Percentiles rank a stretch among this genome's conserved stretches.
Evolutionary conservation across 2,329 filamentous ascomycete genomes (phyloP).

Genomic region (Calonectria montana): DNA sequence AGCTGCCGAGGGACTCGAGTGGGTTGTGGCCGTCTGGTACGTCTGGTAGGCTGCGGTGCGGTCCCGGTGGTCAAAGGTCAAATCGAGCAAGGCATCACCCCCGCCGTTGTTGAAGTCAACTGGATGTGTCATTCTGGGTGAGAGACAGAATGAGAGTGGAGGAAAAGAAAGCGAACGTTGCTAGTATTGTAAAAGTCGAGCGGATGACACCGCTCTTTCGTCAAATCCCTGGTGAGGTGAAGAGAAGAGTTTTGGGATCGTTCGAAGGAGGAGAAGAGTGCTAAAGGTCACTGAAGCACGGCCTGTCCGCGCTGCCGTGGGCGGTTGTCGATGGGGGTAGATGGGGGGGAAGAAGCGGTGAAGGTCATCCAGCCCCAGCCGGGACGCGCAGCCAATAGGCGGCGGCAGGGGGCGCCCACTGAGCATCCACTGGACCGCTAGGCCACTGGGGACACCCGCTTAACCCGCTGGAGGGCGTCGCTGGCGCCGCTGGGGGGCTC

Average conservation of each 20-base stretch:
- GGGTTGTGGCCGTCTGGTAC: constrained; percentile 42
- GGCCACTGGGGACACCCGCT: constrained; percentile 26
- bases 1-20: constrained; percentile 48
- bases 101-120: constrained; percentile 68
- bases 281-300: constrained; percentile 41
- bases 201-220: constrained; percentile 59
- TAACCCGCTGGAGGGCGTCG: constrained; percentile 40
- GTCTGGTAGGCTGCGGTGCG: constrained; percentile 50
- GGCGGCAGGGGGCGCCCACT: constrained; percentile 40
- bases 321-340: constrained; percentile 43
- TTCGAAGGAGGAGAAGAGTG: constrained; percentile 41
- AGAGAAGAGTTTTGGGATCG: constrained; percentile 45
- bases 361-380: constrained; percentile 49
- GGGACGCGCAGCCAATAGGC: constrained; percentile 50
- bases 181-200: constrained; percentile 51
- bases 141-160: constrained; percentile 48
- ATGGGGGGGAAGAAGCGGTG: constrained; percentile 51
- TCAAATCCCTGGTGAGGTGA: constrained; percentile 46
- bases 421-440: constrained; percentile 36
- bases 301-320: constrained; percentile 38
- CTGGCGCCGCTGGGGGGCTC: constrained; percentile 21
- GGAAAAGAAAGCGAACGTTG: constrained; percentile 44
- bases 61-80: constrained; percentile 70
- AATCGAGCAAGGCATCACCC: constrained; percentile 70
- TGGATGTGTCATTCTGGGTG: constrained; percentile 59